Evolutionary conservation across 768 basidiomycete species (phyloP).

Genomic region (Tylopilus subfusipes): DNA sequence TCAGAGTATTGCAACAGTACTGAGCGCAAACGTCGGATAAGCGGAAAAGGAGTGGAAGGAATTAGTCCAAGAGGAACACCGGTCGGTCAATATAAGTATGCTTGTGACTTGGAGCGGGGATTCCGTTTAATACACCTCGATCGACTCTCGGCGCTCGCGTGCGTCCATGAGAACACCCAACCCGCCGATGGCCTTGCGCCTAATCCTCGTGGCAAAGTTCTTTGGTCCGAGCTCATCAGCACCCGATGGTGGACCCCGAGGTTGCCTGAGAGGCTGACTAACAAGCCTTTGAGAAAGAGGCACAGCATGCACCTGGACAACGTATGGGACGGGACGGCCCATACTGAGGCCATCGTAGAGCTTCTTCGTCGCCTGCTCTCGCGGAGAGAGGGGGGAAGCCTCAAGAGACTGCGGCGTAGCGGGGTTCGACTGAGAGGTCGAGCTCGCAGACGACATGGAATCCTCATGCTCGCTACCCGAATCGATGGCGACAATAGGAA

Average conservation of each 20-base stretch:
- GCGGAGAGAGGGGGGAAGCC: conserved; percentile 64
- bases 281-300: conserved; percentile 49
- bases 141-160: conserved; percentile 71
- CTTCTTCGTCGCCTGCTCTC: conserved; percentile 85
- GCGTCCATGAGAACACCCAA: conserved; percentile 77
- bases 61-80: conserved; percentile 13
- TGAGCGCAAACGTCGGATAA: conserved; percentile 9
- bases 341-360: conserved; percentile 87
- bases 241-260: conserved; percentile 82
- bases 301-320: conserved; percentile 17
- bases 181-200: conserved; percentile 81
- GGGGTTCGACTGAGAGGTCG: conserved; percentile 64
- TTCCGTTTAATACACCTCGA: conserved; percentile 59
- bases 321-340: conserved; percentile 55
- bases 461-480: conserved; percentile 54
- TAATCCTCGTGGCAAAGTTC: conserved; percentile 85
- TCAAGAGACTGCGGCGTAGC: conserved; percentile 65
- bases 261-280: conserved; percentile 79
- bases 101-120: conserved; percentile 5
- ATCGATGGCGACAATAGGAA: conserved; percentile 56
- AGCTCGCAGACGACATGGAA: conserved; percentile 55
- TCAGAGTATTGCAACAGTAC: conserved; percentile 13
- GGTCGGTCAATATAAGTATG: conserved; percentile 9
- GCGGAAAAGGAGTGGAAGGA: conserved; percentile 20
- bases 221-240: conserved; percentile 83